Evolutionary conservation across 2,329 filamentous ascomycete species (phyloP), one percentile per base, ranked within the genome.

Genomic region (Fulvia fulva): DNA sequence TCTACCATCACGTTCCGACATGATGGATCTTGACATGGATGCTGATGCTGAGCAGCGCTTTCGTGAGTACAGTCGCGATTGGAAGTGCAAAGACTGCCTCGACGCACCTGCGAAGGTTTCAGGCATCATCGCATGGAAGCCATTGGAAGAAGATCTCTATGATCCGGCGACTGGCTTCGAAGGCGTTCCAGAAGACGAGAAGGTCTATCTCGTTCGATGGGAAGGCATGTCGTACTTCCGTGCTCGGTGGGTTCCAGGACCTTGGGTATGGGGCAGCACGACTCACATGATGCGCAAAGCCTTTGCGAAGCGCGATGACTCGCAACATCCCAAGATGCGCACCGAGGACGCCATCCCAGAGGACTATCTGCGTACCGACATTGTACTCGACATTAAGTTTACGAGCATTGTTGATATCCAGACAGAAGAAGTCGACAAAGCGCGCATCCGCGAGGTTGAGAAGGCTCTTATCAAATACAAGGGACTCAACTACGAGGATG

Each of bases 171-270:
- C 80, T 53, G 76, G 77, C 1, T 79, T 80, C 50, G 76, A 84
- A 26, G 76, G 83, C 54, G 76, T 90, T n/a, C 73, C 76, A 11
- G 88, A 94, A 68, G 88, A 91, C 55, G 80, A 89, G n/a, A 92
- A 92, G 64, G 91, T 97, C 65, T 99, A 97, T 68, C 82, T 99
- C 2, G 77, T 99, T 66, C 96, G 94, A 71, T 97, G 92, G 90
- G 85, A 88, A 46, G 79, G 80, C 0, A 81, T 84, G 56, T 96
- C 93, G 0, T 95, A 97, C 68, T 88, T 87, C 62, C 87, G 90
- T 63, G 90, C 89, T 54, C 81, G 80, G 6, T 99, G 95, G 94
- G 89, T 91, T 81, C 85, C 91, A 9, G 94, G 93, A 12, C 81
- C 88, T 16, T 99, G 94, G 94, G 82, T 96, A 0, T 93, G 84